A percentile compares a stretch with the other conserved stretches of the same genome.
phyloP scores from a whole-genome alignment of 441 rosid genomes.

The Rhodomyrtus psidioides region DNA sequence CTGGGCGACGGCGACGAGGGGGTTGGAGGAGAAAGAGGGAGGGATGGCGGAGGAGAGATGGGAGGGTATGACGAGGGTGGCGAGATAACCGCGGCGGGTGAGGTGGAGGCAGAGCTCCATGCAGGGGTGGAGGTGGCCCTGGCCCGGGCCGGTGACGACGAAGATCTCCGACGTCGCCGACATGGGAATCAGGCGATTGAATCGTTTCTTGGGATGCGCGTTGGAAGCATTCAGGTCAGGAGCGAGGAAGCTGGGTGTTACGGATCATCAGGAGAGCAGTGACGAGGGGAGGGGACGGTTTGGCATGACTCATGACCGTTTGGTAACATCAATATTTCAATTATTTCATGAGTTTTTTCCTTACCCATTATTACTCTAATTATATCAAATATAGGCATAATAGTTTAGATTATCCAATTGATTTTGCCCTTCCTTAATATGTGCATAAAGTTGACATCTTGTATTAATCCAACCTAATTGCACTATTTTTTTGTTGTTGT shows the following conservation, averaged over 20 bases:
- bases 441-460: neutral
- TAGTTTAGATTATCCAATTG: too few relatives aligned
- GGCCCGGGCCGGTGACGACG: neutral
- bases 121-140: conserved; percentile 1
- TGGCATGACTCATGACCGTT: neutral
- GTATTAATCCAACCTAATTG: rapidly evolving
- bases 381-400: neutral
- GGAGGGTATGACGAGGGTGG: neutral
- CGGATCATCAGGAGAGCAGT: neutral
- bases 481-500: neutral
- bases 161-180: neutral
- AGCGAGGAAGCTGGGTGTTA: neutral
- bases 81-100: neutral
- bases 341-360: neutral
- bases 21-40: neutral
- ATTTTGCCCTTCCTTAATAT: too few relatives aligned
- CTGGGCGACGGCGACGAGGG: neutral
- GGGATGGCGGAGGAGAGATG: neutral
- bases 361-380: neutral
- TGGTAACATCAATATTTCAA: neutral
- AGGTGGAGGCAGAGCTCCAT: conserved; percentile 2
- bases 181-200: neutral
- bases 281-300: too few relatives aligned
- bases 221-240: neutral
- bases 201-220: neutral